These are phyloP conservation scores for Sherardia arvensis DNA, from an alignment of 257 asterid genomes.

Conservation along the genomic window DNA sequence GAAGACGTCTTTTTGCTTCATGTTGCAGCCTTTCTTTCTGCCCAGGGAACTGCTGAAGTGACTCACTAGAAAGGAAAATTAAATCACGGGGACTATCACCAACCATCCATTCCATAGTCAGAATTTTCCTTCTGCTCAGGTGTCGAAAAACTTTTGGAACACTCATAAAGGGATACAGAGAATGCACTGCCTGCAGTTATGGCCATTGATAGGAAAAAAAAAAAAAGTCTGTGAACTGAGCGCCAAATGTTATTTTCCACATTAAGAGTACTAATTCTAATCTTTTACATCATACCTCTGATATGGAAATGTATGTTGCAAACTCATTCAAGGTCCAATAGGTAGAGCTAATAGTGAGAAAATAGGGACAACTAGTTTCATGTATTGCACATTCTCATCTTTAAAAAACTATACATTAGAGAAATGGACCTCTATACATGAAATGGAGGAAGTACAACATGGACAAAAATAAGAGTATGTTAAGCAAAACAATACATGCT, in stretches of 20 bases:
- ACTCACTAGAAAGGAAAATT: slow-evolving; percentile 38
- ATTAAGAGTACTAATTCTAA: background rate
- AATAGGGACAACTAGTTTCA: background rate
- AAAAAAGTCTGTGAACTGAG: no score
- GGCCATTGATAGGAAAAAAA: background rate
- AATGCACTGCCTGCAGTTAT: slow-evolving; percentile 71
- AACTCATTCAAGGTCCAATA: no score
- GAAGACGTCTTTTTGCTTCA: slow-evolving; percentile 32
- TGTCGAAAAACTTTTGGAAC: slow-evolving; percentile 61
- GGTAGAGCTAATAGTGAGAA: background rate
- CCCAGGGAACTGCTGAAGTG: slow-evolving; percentile 20
- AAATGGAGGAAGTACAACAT: background rate
- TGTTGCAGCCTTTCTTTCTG: slow-evolving; percentile 15
- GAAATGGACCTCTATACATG: background rate
- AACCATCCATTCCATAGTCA: slow-evolving; percentile 95
- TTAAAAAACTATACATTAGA: background rate
- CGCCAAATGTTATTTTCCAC: background rate
- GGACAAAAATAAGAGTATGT: background rate
- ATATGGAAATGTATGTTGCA: no score
- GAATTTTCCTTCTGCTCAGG: slow-evolving; percentile 66
- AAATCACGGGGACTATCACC: slow-evolving; percentile 88
- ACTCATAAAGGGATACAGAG: slow-evolving; percentile 53
- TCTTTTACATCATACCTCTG: background rate
- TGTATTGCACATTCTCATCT: background rate
- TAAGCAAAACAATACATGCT: background rate